A percentile compares a stretch with the other conserved stretches of the same genome.
Conservation (phyloP, 2,329 filamentous ascomycete species). For the Nemania sp. region DNA sequence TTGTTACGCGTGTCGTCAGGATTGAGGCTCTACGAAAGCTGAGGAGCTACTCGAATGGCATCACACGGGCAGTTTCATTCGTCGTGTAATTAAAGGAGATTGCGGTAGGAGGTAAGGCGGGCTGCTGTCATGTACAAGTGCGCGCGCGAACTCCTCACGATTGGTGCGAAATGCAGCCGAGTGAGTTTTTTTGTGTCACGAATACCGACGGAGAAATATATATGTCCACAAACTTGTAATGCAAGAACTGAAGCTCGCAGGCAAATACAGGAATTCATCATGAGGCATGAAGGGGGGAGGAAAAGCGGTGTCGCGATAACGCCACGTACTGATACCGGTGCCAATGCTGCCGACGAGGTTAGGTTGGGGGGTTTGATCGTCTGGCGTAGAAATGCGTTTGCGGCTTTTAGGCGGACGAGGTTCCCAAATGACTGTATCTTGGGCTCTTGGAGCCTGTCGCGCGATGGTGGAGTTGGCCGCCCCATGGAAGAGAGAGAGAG, state of each 20-base stretch:
- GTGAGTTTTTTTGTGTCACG: background rate
- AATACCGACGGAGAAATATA: background rate
- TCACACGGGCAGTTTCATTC: background rate
- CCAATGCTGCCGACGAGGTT: background rate
- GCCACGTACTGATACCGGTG: slow-evolving; percentile 3
- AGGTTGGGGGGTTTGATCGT: slow-evolving; percentile 23
- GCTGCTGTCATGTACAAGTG: background rate
- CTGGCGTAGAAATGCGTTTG: slow-evolving; percentile 14
- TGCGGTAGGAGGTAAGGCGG: background rate
- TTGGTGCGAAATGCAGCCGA: slow-evolving; percentile 13
- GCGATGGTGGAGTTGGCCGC: slow-evolving; percentile 27
- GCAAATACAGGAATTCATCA: background rate
- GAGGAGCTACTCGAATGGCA: background rate
- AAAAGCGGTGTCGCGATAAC: slow-evolving; percentile 6
- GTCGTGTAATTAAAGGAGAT: background rate
- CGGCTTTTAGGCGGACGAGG: slow-evolving; percentile 8
- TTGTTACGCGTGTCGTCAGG: slow-evolving; percentile 8
- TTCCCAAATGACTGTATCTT: slow-evolving; percentile 5
- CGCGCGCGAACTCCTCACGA: background rate
- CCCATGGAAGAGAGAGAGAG: slow-evolving; percentile 12
- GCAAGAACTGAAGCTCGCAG: background rate
- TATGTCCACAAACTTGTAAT: slow-evolving; percentile 1
- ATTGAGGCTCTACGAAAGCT: slow-evolving; percentile 6
- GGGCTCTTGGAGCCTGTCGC: slow-evolving; percentile 18
- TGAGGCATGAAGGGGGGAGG: background rate